Evolutionary conservation across 2,329 filamentous ascomycete genomes (phyloP).

Genomic region (Lomentospora prolificans): DNA sequence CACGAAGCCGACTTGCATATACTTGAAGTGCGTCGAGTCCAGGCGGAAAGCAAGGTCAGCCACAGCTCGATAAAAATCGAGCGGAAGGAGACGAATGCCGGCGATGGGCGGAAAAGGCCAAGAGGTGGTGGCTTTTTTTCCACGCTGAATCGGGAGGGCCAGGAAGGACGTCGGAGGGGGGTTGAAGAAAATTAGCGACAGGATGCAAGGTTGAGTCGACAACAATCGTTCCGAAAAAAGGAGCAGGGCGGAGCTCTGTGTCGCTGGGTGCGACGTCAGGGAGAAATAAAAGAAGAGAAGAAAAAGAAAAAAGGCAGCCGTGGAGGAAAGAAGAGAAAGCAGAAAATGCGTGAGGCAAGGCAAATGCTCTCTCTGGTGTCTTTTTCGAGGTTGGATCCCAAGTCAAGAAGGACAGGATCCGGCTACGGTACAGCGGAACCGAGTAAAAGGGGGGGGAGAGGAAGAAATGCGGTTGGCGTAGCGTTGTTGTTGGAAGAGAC

Average conservation of each 20-base stretch:
- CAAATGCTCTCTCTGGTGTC: neutral
- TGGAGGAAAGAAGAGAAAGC: neutral
- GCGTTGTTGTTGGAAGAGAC: neutral
- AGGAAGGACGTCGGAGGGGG: neutral
- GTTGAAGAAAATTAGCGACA: neutral
- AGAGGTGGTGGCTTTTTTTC: neutral
- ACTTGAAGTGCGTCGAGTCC: slow-evolving; percentile 8
- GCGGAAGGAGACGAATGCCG: neutral
- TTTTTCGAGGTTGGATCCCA: neutral
- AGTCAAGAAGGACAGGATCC: neutral
- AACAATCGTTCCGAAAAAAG: neutral
- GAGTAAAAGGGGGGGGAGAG: neutral
- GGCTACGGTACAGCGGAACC: neutral
- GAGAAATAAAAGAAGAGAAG: neutral
- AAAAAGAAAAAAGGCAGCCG: neutral
- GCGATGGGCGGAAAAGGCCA: neutral
- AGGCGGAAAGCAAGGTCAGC: slow-evolving; percentile 1
- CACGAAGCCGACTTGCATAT: slow-evolving; percentile 9
- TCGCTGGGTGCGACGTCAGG: neutral
- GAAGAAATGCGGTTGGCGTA: neutral
- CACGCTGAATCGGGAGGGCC: neutral
- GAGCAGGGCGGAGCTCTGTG: neutral
- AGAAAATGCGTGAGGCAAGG: neutral
- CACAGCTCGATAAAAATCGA: neutral
- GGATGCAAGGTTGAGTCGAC: neutral